Base-by-base conservation (phyloP, 306 rosid genomes). In the Bauhinia variegata region DNA sequence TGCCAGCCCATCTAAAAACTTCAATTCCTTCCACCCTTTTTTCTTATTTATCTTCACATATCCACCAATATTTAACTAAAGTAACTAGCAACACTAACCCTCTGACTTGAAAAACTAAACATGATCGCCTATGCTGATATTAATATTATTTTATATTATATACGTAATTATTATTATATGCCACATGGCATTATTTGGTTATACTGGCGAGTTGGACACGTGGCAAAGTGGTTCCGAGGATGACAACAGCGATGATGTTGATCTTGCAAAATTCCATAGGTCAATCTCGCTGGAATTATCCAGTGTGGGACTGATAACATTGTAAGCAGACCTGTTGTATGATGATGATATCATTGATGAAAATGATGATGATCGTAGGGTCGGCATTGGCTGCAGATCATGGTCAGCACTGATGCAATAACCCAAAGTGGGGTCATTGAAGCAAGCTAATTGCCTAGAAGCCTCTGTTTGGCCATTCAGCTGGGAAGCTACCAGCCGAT, bases 401-500 rank as follows among this genome's bases (percentile, higher is more conserved):
- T 77, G 76, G 28, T 68, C 54, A 3, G 77, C 69, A 38, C 53
- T 68, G 5, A 54, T 65, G 70, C 74, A 63, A 31, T 64, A 79
- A 3, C 23, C 59, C 57, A 72, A 67, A 16, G 72, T 70, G 73
- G 87, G 88, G 75, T 84, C 86, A 38, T 51, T 68, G 71, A 85
- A 88, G 50, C 87, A 69, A 4, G 80, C 73, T 38, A 84, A 42
- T 63, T 74, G 82, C 79, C 85, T 73, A n/a, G 88, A 75, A 44
- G 76, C 8, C 39, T 82, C 86, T 1, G 72, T 71, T 43, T 83
- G 88, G 31, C 93, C 92, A 61, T 89, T 93, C 5, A 89, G 82
- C 39, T 89, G 98, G 7, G 88, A 89, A 2, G 97, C 98, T 4
- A 89, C 93, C 0, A 93, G 79, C n/a, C 91, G 81, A 69, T 93